Percentiles rank a stretch among this genome's conserved stretches.
phyloP scores from a whole-genome alignment of 208 protist species.

The Trypanosoma boissoni region DNA sequence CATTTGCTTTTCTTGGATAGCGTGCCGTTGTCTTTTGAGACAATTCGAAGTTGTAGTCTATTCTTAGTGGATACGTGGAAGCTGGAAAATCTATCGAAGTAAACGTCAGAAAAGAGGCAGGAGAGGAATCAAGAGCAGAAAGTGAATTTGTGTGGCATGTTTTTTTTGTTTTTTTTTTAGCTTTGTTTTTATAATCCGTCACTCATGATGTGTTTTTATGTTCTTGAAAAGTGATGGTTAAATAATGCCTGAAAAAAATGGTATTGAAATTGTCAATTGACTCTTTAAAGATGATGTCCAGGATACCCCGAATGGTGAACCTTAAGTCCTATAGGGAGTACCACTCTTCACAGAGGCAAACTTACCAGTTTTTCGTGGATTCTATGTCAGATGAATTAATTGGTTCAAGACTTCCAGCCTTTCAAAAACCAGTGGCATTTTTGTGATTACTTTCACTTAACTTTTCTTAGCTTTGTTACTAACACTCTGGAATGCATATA shows the following conservation, averaged over 20 bases:
- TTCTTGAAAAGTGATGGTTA: constrained; percentile 23
- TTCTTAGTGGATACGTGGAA: constrained; percentile 48
- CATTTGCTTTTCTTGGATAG: constrained; percentile 48
- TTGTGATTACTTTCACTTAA: too few relatives aligned
- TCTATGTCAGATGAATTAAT: constrained; percentile 20
- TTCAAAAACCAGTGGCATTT: too few relatives aligned
- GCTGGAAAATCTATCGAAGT: constrained; percentile 53
- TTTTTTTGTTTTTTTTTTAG: constrained; percentile 49
- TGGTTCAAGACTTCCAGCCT: too few relatives aligned
- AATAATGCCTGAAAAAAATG: constrained; percentile 30
- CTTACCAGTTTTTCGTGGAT: constrained; percentile 39
- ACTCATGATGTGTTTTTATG: constrained; percentile 65
- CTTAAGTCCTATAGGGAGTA: constrained; percentile 30
- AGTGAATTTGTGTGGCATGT: constrained; percentile 46
- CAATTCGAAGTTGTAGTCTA: constrained; percentile 20
- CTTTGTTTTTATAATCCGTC: constrained; percentile 43
- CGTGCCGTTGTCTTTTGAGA: background rate
- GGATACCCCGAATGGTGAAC: constrained; percentile 27
- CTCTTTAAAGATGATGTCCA: constrained; percentile 47
- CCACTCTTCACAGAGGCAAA: constrained; percentile 36
- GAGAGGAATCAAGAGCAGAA: constrained; percentile 47
- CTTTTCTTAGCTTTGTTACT: too few relatives aligned
- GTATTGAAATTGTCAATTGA: constrained; percentile 49
- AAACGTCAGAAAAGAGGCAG: constrained; percentile 50
- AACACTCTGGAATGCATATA: too few relatives aligned